phyloP scores from a whole-genome alignment of 208 protist genomes.

The Wallacemonas rigidus region DNA sequence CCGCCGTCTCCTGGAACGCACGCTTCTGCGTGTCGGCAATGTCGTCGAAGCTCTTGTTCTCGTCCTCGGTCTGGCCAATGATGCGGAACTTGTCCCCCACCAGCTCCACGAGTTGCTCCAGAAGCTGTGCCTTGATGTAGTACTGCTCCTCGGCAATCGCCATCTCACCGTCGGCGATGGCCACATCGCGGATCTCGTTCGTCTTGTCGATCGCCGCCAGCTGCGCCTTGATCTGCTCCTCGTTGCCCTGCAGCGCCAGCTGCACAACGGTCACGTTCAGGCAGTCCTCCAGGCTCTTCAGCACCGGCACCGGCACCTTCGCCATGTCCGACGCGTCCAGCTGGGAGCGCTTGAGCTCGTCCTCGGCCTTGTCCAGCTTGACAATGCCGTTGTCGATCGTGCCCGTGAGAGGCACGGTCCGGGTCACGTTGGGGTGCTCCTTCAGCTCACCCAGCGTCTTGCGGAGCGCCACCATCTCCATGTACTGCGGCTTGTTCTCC shows the following conservation, averaged over 20 bases:
- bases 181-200: constrained; percentile 72
- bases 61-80: constrained; percentile 62
- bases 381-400: constrained; percentile 70
- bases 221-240: constrained; percentile 66
- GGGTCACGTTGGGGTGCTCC: constrained; percentile 77
- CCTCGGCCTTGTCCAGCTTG: constrained; percentile 76
- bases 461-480: constrained; percentile 67
- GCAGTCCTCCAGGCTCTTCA: constrained; percentile 69
- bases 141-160: constrained; percentile 78
- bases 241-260: constrained; percentile 53
- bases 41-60: constrained; percentile 61
- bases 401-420: constrained; percentile 61
- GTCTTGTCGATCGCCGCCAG: constrained; percentile 55
- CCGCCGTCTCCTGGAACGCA: constrained; percentile 63
- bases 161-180: constrained; percentile 76
- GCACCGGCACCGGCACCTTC: constrained; percentile 48
- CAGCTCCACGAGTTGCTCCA: constrained; percentile 65
- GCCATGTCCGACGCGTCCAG: constrained; percentile 66
- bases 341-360: constrained; percentile 38
- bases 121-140: constrained; percentile 77
- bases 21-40: constrained; percentile 74
- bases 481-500: constrained; percentile 78
- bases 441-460: constrained; percentile 69
- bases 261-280: constrained; percentile 75
- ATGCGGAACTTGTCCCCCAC: constrained; percentile 70